Base-by-base conservation (phyloP, 2,329 filamentous ascomycete species). In the Penicillium sp. region DNA sequence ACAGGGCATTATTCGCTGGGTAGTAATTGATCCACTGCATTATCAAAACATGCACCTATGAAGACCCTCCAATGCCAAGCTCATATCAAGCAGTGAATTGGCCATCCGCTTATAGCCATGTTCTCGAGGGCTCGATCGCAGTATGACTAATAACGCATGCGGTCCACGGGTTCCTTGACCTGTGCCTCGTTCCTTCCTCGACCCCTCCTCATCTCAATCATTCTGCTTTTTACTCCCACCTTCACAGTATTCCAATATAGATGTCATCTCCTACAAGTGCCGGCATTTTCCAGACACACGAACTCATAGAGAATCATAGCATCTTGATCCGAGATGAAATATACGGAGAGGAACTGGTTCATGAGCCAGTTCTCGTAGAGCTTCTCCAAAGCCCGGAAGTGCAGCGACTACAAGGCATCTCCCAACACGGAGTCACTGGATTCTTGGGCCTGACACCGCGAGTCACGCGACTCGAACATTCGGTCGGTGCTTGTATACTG, bases 401-500 rank as follows among this genome's bases (percentile, higher is more conserved):
- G 11, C 59, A 57, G 8, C 72, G 73, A 14, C 68, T 76, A 2
- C 55, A 53, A 40, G 71, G 70, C 6, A 65, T 76, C 51, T 66
- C 64, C 54, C 73, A 76, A 55, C 67, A 75, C 48, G 72, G 74
- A 24, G 61, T 76, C 24, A 74, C 71, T 6, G 66, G 67, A 13
- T 62, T 74, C 27, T 60, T 76, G 2, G 65, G 66, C 49, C 59
- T 72, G 11, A 71, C 67, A 5, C 72, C 69, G 5, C 51, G 48
- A 13, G 65, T 76, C 18, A 75, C 72, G 10, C 71, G 73, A 16
- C 65, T 75, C 32, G 72, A 76, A 55, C 74, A 76, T 57, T 75
- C 72, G 7, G 68, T 75, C 43, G 74, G 74, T 40, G 72, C 73
- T 24, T 68, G 74, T 11, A 58, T 76, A 8, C 64, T 75, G 10